These are phyloP conservation scores for Globisporangium spinosum DNA, from an alignment of 352 stramenopile genomes.

Conservation along the genomic window DNA sequence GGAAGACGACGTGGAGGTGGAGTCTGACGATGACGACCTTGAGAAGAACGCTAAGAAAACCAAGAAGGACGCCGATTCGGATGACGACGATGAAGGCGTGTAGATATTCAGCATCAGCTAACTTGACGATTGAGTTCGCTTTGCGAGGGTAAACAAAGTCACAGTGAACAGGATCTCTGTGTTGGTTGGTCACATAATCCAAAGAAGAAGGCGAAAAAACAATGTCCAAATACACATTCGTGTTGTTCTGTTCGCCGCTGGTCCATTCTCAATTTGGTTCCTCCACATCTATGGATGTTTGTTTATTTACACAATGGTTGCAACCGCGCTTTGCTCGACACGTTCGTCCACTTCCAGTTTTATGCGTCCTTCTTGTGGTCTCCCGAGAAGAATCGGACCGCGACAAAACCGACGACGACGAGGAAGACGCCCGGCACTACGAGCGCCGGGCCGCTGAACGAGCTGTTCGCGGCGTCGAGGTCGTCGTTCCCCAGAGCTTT, in stretches of 20 bases:
- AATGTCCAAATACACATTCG: not conserved
- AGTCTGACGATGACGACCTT: slow-evolving; percentile 66
- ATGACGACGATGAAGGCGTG: slow-evolving; percentile 38
- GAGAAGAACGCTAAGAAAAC: slow-evolving; percentile 32
- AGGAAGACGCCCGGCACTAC: slow-evolving; percentile 54
- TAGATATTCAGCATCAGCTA: not conserved
- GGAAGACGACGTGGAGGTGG: slow-evolving; percentile 57
- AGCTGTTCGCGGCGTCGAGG: slow-evolving; percentile 7
- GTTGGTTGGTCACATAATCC: not conserved
- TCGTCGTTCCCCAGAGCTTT: not conserved
- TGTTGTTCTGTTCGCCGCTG: not conserved
- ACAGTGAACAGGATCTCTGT: not conserved
- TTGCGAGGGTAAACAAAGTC: not conserved
- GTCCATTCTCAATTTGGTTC: not conserved
- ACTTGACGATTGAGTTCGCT: not conserved
- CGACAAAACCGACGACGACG: slow-evolving; percentile 44
- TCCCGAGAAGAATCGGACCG: slow-evolving; percentile 44
- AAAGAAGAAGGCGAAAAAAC: not conserved
- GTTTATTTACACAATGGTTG: no score
- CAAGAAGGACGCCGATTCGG: slow-evolving; percentile 31
- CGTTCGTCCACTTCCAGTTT: slow-evolving; percentile 8
- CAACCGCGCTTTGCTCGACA: no score
- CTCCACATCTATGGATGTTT: not conserved
- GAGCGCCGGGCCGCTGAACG: slow-evolving; percentile 32
- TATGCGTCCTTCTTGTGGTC: slow-evolving; percentile 79